phyloP scores from a whole-genome alignment of 1,284 basidiomycete genomes.

The Cutaneotrichosporon sp. region DNA sequence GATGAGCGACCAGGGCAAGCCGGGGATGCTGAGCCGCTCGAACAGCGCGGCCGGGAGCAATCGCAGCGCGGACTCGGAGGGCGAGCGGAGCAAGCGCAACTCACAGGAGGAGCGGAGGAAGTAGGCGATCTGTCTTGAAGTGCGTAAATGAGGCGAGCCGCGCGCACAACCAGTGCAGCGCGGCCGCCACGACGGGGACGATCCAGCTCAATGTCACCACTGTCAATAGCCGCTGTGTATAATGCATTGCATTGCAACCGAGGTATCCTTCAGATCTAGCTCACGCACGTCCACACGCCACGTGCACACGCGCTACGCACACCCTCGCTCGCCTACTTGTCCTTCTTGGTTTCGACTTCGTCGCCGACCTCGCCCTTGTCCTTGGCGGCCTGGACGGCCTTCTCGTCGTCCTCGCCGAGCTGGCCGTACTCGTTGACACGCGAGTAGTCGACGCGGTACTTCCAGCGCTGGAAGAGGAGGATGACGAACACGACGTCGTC shows the following conservation, averaged over 20 bases:
- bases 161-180: too few species aligned
- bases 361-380: slow-evolving; percentile 54
- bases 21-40: not conserved
- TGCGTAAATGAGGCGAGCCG: too few species aligned
- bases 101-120: not conserved
- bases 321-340: too few species aligned
- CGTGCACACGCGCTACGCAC: too few species aligned
- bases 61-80: not conserved
- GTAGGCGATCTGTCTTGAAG: too few species aligned
- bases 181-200: too few species aligned
- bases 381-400: slow-evolving; percentile 19
- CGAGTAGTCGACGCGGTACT: slow-evolving; percentile 90
- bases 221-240: too few species aligned
- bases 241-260: too few species aligned
- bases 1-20: slow-evolving; percentile 34
- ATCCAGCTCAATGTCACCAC: too few species aligned
- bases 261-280: not conserved
- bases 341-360: slow-evolving; percentile 30
- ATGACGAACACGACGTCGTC: slow-evolving; percentile 81
- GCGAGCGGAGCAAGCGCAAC: slow-evolving; percentile 1
- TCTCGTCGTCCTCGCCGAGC: slow-evolving; percentile 56
- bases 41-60: not conserved
- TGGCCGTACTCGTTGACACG: slow-evolving; percentile 96
- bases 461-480: slow-evolving; percentile 71
- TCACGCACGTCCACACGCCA: not conserved